These are phyloP conservation scores for Jasminum sambac DNA, from an alignment of 257 asterid genomes.

Conservation along the genomic window DNA sequence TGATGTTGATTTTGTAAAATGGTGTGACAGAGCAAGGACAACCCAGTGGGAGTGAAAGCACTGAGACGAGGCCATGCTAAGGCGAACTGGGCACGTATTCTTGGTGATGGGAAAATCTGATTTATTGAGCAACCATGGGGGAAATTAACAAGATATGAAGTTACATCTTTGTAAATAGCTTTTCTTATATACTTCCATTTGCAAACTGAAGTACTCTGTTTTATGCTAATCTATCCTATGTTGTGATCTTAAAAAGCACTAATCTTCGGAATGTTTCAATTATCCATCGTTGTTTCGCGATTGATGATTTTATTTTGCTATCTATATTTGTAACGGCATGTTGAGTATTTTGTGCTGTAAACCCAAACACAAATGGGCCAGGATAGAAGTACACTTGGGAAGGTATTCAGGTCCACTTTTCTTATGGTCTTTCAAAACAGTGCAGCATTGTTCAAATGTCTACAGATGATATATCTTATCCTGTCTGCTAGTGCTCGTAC, in stretches of 20 bases:
- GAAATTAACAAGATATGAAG: not conserved
- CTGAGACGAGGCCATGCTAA: conserved; percentile 42
- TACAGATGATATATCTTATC: no score
- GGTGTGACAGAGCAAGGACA: conserved; percentile 59
- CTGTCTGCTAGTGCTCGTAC: no score
- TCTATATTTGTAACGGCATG: not conserved
- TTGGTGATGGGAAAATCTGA: conserved; percentile 28
- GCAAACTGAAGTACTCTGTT: not conserved
- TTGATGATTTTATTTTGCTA: no score
- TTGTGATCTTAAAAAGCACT: not conserved
- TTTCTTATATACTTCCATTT: not conserved
- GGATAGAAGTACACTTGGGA: not conserved
- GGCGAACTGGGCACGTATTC: conserved; percentile 21
- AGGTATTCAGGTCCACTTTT: not conserved
- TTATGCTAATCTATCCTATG: not conserved
- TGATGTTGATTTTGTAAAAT: not conserved
- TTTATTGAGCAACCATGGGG: not conserved
- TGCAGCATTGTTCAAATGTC: no score
- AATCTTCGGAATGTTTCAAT: not conserved
- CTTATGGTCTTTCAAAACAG: not conserved
- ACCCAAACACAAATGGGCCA: not conserved
- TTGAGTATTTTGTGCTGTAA: not conserved
- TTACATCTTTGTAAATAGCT: not conserved
- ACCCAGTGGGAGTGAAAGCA: conserved; percentile 57
- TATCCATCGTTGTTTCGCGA: not conserved